A percentile compares a stretch with the other conserved stretches of the same genome.
phyloP scores from a whole-genome alignment of 192 early-diverging fungal genomes.

The Gryganskiella cystojenkinii region DNA sequence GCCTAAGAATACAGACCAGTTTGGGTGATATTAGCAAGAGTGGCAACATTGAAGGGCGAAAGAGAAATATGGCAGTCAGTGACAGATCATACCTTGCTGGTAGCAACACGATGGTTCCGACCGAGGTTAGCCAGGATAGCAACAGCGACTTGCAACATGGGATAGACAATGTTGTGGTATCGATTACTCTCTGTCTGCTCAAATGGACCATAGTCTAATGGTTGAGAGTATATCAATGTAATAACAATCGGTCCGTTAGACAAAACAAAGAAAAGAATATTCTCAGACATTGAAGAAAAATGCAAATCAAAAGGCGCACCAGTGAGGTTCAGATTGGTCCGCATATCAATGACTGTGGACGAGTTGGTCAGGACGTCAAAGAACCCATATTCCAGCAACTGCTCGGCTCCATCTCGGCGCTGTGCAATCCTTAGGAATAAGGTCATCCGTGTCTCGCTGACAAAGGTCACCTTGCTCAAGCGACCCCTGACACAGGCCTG shows the following conservation, averaged over 20 bases:
- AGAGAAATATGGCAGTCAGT: neutral
- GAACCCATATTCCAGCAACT: slow-evolving; percentile 81
- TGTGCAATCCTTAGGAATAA: slow-evolving; percentile 86
- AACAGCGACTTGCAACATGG: slow-evolving; percentile 46
- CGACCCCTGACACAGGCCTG: slow-evolving; percentile 62
- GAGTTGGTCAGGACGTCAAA: slow-evolving; percentile 74
- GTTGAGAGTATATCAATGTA: neutral
- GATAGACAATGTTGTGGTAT: slow-evolving; percentile 52
- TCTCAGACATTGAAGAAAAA: neutral
- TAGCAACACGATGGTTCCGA: slow-evolving; percentile 47
- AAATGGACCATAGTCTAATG: slow-evolving; percentile 39
- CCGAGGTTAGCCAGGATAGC: slow-evolving; percentile 48
- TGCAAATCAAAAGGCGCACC: slow-evolving; percentile 10
- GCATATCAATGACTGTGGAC: slow-evolving; percentile 48
- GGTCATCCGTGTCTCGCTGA: slow-evolving; percentile 85
- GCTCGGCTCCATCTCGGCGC: slow-evolving; percentile 77
- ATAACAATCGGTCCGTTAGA: neutral
- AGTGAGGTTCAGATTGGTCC: slow-evolving; percentile 34
- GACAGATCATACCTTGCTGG: slow-evolving; percentile 24
- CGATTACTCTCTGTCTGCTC: slow-evolving; percentile 49
- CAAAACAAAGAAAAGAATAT: neutral
- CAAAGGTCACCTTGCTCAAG: slow-evolving; percentile 49
- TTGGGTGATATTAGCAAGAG: too few species aligned
- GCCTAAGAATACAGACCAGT: slow-evolving; percentile 30
- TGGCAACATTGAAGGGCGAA: neutral